Conservation (phyloP, 768 basidiomycete genomes). For the Termitomyces sp. region DNA sequence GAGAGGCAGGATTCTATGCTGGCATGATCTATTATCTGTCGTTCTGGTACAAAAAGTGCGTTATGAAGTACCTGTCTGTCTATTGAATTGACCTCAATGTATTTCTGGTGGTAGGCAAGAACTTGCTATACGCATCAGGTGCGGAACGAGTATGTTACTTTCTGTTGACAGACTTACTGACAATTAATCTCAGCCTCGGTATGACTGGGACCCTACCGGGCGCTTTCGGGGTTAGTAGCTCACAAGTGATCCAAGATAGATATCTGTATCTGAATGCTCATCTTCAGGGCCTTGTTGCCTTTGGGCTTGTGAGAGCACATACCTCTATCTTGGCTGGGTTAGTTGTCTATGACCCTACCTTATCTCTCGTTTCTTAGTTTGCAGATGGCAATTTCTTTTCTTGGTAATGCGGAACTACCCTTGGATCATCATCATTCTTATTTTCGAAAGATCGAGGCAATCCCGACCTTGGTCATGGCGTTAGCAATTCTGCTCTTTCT, state of each 20-base stretch:
- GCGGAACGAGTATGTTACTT: background rate
- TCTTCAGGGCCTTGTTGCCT: conserved; percentile 46
- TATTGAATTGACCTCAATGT: background rate
- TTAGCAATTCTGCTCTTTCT: conserved; percentile 41
- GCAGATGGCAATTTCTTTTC: conserved; percentile 56
- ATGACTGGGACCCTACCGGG: conserved; percentile 57
- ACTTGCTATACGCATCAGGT: conserved; percentile 47
- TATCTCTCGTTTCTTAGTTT: conserved; percentile 3
- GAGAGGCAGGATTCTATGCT: conserved; percentile 55
- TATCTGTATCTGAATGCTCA: background rate
- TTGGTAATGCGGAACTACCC: conserved; percentile 25
- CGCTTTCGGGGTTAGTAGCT: conserved; percentile 38
- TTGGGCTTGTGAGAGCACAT: conserved; percentile 47
- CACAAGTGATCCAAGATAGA: background rate
- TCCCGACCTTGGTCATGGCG: conserved; percentile 51
- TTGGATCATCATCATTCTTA: background rate
- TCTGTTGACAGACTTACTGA: background rate
- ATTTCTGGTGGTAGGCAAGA: conserved; percentile 29
- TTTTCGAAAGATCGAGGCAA: conserved; percentile 41
- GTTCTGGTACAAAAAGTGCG: conserved; percentile 48
- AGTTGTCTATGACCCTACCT: conserved; percentile 3
- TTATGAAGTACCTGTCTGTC: background rate
- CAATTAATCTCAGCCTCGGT: conserved; percentile 31
- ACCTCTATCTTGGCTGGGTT: conserved; percentile 39
- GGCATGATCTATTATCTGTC: conserved; percentile 59